phyloP scores from a whole-genome alignment of 495 filamentous ascomycete species.

The Pyrenula massariospora region DNA sequence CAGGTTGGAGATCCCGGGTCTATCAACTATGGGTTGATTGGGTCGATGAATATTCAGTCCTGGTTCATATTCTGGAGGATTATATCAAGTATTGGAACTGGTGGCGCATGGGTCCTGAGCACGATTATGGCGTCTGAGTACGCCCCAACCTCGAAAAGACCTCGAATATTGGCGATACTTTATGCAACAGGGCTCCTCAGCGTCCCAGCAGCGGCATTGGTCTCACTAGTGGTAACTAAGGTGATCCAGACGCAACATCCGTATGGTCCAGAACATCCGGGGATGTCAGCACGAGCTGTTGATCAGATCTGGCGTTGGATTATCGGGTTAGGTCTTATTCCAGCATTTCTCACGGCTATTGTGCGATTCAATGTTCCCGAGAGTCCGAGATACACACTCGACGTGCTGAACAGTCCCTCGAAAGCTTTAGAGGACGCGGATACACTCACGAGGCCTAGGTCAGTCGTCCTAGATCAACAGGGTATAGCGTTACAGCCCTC shows the following conservation, averaged over 20 bases:
- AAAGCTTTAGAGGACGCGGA: background rate
- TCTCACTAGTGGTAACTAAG: slow-evolving; percentile 30
- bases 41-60: slow-evolving; percentile 29
- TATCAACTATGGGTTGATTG: background rate
- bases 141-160: slow-evolving; percentile 44
- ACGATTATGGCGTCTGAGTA: slow-evolving; percentile 44
- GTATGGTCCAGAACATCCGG: slow-evolving; percentile 11
- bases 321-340: slow-evolving; percentile 47
- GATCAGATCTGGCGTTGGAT: slow-evolving; percentile 49
- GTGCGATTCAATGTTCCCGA: slow-evolving; percentile 55
- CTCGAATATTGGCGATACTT: slow-evolving; percentile 52
- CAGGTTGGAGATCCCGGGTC: slow-evolving; percentile 3
- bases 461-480: background rate
- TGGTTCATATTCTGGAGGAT: slow-evolving; percentile 39
- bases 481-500: background rate
- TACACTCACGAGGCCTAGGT: background rate
- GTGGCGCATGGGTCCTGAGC: slow-evolving; percentile 43
- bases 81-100: slow-evolving; percentile 32
- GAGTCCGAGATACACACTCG: slow-evolving; percentile 44
- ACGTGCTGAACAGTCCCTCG: slow-evolving; percentile 8
- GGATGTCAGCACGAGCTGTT: slow-evolving; percentile 14
- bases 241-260: background rate
- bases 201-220: slow-evolving; percentile 43
- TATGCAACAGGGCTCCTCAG: slow-evolving; percentile 57
- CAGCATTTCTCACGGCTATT: slow-evolving; percentile 44